Evolutionary conservation across 164 flowering plant genomes (phyloP).

Genomic region (Stephania japonica): DNA sequence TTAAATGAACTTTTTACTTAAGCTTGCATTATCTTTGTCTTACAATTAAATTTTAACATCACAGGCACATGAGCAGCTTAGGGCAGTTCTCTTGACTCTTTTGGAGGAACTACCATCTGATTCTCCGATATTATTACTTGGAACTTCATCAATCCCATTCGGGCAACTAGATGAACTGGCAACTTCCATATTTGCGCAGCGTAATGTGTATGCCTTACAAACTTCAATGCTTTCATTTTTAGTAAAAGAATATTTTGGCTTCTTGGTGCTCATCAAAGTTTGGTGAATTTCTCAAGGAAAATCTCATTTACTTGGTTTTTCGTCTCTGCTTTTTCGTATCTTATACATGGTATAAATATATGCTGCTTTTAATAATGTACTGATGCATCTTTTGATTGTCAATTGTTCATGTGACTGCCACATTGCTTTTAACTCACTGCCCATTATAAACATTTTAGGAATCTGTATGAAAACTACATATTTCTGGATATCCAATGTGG

Average conservation of each 20-base stretch:
- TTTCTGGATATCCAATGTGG: no score
- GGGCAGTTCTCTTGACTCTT: constrained; percentile 75
- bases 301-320: neutral
- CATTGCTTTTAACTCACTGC: neutral
- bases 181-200: constrained; percentile 52
- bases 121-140: constrained; percentile 73
- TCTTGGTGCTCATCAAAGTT: constrained; percentile 37
- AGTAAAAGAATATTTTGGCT: neutral
- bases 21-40: constrained; percentile 8
- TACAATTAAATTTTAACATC: constrained; percentile 10
- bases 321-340: neutral
- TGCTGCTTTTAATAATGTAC: neutral
- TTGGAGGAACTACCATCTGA: constrained; percentile 93
- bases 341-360: neutral
- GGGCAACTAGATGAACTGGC: constrained; percentile 37
- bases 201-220: constrained; percentile 60
- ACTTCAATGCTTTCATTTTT: constrained; percentile 3
- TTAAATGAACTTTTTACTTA: neutral
- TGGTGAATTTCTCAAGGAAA: neutral
- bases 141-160: constrained; percentile 49
- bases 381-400: neutral
- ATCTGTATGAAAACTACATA: no score
- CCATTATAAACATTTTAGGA: no score
- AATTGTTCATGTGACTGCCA: neutral
- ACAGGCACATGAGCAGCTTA: constrained; percentile 96